Conservation (phyloP, 441 rosid species). For the Raphanus hybrid region DNA sequence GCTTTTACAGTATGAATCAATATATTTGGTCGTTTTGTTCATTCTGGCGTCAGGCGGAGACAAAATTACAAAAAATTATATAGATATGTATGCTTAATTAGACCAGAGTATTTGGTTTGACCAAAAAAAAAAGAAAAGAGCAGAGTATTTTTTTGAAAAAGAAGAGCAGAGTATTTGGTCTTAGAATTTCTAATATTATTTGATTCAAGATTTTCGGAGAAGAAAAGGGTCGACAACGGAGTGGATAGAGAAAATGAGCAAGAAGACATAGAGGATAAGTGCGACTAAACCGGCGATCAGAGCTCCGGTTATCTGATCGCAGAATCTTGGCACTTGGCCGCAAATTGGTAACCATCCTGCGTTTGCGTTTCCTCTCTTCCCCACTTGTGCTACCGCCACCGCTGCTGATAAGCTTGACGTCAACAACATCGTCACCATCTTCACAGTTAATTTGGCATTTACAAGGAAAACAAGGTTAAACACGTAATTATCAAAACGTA, state of each 20-base stretch:
- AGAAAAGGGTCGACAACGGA: slow-evolving; percentile 54
- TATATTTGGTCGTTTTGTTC: no score
- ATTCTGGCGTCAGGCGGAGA: neutral
- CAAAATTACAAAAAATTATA: neutral
- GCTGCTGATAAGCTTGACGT: slow-evolving; percentile 78
- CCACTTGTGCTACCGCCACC: slow-evolving; percentile 75
- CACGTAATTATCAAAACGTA: neutral
- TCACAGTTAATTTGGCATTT: slow-evolving; percentile 15
- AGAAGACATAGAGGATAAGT: slow-evolving; percentile 46
- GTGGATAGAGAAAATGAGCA: slow-evolving; percentile 59
- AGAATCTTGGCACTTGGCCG: slow-evolving; percentile 65
- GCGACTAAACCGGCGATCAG: slow-evolving; percentile 61
- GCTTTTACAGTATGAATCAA: no score
- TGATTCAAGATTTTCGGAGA: slow-evolving; percentile 44
- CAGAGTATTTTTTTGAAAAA: neutral
- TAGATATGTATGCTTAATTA: neutral
- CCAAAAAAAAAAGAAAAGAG: neutral
- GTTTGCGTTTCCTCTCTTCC: slow-evolving; percentile 70
- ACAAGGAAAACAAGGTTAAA: neutral
- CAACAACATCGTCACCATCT: slow-evolving; percentile 53
- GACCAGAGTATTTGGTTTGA: neutral
- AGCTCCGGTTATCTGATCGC: slow-evolving; percentile 71
- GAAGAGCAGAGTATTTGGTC: neutral
- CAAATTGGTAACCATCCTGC: slow-evolving; percentile 93
- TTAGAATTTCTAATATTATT: neutral